Conservation (phyloP, 2,329 filamentous ascomycete species). For the Alternaria ethzedia region DNA sequence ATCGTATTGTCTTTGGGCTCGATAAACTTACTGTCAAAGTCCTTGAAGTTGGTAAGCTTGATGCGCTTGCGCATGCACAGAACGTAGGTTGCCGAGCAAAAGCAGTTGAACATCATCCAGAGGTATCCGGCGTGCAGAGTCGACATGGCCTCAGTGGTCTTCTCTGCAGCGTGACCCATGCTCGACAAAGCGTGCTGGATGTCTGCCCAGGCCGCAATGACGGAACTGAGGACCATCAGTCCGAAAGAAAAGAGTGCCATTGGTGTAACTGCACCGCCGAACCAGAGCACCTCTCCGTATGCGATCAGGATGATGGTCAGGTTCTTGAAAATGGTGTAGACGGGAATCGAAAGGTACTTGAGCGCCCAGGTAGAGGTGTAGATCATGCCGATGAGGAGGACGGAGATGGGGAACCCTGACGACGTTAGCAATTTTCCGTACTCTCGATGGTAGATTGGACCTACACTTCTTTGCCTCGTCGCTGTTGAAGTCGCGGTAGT, state of each 20-base stretch:
- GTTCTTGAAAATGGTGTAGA: constrained; percentile 99
- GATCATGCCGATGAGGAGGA: constrained; percentile 98
- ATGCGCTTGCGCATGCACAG: constrained; percentile 97
- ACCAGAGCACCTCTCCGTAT: constrained; percentile 98
- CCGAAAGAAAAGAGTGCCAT: constrained; percentile 93
- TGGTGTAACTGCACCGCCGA: constrained; percentile 87
- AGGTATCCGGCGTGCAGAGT: constrained; percentile 94
- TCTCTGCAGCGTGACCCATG: constrained; percentile 59
- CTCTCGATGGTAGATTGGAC: constrained; percentile 38
- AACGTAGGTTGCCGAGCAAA: constrained; percentile 90
- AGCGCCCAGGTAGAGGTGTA: constrained; percentile 96
- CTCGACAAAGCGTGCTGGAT: constrained; percentile 82
- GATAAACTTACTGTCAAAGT: constrained; percentile 87
- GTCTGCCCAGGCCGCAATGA: constrained; percentile 97
- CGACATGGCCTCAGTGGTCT: constrained; percentile 77
- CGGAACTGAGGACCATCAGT: constrained; percentile 92
- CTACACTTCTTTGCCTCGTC: constrained; percentile 93
- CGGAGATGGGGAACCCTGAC: constrained; percentile 91
- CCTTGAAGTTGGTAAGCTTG: constrained; percentile 99
- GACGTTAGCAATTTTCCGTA: constrained; percentile 14
- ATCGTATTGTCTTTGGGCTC: no score
- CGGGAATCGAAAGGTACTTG: constrained; percentile 94
- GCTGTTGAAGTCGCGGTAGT: constrained; percentile 80
- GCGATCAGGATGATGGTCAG: constrained; percentile 98
- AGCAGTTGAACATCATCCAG: constrained; percentile 97